Base-by-base conservation (phyloP, 1,139 yeast genomes). In the Magnusiomyces sp. region DNA sequence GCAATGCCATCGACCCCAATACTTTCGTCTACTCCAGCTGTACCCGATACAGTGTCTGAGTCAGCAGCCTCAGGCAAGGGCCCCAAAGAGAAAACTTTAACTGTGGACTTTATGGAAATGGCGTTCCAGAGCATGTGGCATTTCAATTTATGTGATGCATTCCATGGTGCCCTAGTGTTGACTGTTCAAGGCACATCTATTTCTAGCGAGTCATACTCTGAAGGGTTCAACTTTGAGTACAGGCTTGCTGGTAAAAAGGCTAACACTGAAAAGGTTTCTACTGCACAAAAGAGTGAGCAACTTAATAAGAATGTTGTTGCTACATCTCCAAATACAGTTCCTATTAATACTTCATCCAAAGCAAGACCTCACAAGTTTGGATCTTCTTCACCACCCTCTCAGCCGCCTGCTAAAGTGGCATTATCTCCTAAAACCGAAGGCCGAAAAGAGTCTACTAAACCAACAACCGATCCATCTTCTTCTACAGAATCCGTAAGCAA, bases 51-150 rank as follows among this genome's bases (percentile, higher is more conserved):
- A 7, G 29, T 23, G 29, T 76, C 79, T 2, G 59, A 73, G 46
- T 65, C 72, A 5, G 59, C 73, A 23, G 55, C 65, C 45, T 61
- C 41, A 14, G 5, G 43, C 6, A 31, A 17, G 11, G 13, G 17
- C 55, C 65, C 58, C 45, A 39, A 32, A 42, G 47, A 27, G 11
- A 17, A 19, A 19, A 40, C 44, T n/a, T 17, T 27, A 9, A 40
- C 27, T 27, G 20, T 7, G n/a, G 19, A 23, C 23, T 68, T 76
- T 48, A 77, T 80, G 58, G 77, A 77, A 59, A 71, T 77, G 16
- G 80, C 87, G 1, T 83, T 80, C 63, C 81, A 81, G 58, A 81
- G 82, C 60, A 72, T 81, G 55, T 84, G 94, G 94, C 88, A 84
- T 62, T 82, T 81, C 61, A 83, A 83, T 59, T 66, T 84, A 47